Base-by-base conservation (phyloP, 2,329 filamentous ascomycete species). In the Didymella exigua region DNA sequence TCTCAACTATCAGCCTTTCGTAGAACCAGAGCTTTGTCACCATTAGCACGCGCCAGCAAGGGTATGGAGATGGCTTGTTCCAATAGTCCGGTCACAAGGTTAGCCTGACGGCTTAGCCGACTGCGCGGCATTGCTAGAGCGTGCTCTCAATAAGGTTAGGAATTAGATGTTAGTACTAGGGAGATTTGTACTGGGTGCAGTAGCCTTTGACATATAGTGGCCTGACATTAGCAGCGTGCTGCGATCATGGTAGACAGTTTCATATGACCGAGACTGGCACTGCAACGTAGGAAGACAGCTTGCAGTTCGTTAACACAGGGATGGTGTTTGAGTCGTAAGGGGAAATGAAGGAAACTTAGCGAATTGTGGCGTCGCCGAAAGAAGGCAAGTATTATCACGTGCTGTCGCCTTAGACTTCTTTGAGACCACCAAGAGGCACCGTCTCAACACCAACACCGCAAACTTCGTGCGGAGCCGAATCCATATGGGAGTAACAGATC, bases 401-500 rank as follows among this genome's bases (percentile, higher is more conserved):
- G 34, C 8, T 21, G 14, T 1, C 4, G 19, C 24, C 5, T 11
- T 43, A 51, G 26, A 36, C 31, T 10, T 26, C 7, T 46, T 44
- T 6, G 3, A 26, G 37, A 8, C 26, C 6, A 26, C 47, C 21
- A 48, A 52, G 27, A 38, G 43, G 11, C 19, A 34, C 31, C 37
- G 37, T 27, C 37, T 38, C 33, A 26, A 27, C 47, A 42, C 29
- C 42, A 54, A 30, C 36, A 31, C 30, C 21, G 42, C 42, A 47
- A 42, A 43, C 29, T 42, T 43, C 31, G 18, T 21, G 24, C 30
- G 47, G 48, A 51, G 30, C 42, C 19, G 24, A 49, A 53, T 21
- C 50, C 50, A 56, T 40, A 45, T 43, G 47, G 41, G 31, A 45
- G 41, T 46, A 44, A 27, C 29, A 49, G 31, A 53, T 53, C 45